Evolutionary conservation across 257 asterid species (phyloP), one percentile per base, ranked within the genome.

Genomic region (Penstemon barbatus): DNA sequence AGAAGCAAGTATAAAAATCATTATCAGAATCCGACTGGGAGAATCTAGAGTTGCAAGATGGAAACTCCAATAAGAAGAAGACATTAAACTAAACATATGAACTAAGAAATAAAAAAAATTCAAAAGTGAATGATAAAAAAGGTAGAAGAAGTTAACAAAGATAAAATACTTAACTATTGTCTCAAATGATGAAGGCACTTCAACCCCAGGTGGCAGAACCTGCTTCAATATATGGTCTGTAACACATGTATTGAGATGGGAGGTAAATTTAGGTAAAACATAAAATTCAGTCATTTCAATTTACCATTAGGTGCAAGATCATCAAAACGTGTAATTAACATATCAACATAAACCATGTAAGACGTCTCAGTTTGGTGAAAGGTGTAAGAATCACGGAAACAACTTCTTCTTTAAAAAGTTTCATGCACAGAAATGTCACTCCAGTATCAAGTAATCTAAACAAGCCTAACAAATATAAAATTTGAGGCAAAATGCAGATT

Each of bases 121-220:
- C 57, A 41, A 2, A 55, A 39, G 58, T 53, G 13, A 33, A 49
- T 13, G 53, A 41, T 57, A 70, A 15, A 53, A 46, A 49, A 25
- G 33, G 33, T 25, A 25, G 33, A 25, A 6, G 53, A 51, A 52
- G 60, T 38, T 57, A 65, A 69, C 50, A 61, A 64, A 54, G 45
- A 66, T 52, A 74, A 77, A 71, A 73, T 75, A 93, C 98, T 90
- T 88, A 93, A 87, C 99, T 85, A 93, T 85, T 75, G 97, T 90
- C 84, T 90, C 99, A 74, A 93, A 93, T 40, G 97, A 93, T n/a
- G 99, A 88, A 12, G 97, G 99, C 41, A 88, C 85, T 65, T 88
- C 97, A 61, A 90, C 45, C 64, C 92, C 96, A 68, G 84, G 63
- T 18, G 97, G 99, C 66, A 90, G 84, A 80, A 93, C 84, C 90